phyloP scores from a whole-genome alignment of 257 asterid genomes.

The Salvia rosmarinus region DNA sequence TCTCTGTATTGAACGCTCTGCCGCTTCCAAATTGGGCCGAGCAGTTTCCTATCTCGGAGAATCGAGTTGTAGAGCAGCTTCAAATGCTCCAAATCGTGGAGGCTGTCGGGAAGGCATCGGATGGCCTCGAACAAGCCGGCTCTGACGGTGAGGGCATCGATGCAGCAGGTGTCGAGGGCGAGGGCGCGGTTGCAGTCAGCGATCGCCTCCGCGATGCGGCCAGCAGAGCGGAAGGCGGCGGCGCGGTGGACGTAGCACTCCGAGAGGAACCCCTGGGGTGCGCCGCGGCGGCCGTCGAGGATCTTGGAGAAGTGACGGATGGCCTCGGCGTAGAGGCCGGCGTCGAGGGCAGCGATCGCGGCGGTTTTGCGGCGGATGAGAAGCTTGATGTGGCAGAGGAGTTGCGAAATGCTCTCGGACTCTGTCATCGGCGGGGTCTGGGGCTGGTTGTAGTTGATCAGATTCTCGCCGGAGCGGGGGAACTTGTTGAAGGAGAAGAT shows the following conservation, averaged over 20 bases:
- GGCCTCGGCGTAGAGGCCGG: slow-evolving; percentile 69
- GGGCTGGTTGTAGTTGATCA: slow-evolving; percentile 35
- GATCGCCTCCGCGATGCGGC: slow-evolving; percentile 67
- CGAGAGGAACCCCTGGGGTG: slow-evolving; percentile 68
- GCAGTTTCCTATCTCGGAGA: slow-evolving; percentile 71
- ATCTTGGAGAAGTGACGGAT: slow-evolving; percentile 74
- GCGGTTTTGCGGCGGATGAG: slow-evolving; percentile 77
- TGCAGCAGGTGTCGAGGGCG: slow-evolving; percentile 81
- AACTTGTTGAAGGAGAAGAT: slow-evolving; percentile 62
- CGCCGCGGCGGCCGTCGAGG: slow-evolving; percentile 77
- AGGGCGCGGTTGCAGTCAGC: slow-evolving; percentile 81
- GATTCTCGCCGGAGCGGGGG: slow-evolving; percentile 47
- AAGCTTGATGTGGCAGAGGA: slow-evolving; percentile 69
- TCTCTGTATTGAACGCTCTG: slow-evolving; percentile 80
- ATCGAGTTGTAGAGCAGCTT: slow-evolving; percentile 85
- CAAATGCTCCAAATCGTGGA: slow-evolving; percentile 91
- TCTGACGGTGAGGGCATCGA: slow-evolving; percentile 70
- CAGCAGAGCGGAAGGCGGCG: slow-evolving; percentile 58
- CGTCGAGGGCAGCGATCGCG: slow-evolving; percentile 75
- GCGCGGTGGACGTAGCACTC: slow-evolving; percentile 76
- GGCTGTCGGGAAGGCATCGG: slow-evolving; percentile 79
- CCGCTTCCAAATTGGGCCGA: slow-evolving; percentile 86
- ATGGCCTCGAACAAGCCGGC: slow-evolving; percentile 77
- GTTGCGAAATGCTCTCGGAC: slow-evolving; percentile 64
- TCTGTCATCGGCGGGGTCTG: slow-evolving; percentile 56